These are phyloP conservation scores for Claviceps fusiformis DNA, from an alignment of 2,329 filamentous ascomycete genomes.

Conservation along the genomic window DNA sequence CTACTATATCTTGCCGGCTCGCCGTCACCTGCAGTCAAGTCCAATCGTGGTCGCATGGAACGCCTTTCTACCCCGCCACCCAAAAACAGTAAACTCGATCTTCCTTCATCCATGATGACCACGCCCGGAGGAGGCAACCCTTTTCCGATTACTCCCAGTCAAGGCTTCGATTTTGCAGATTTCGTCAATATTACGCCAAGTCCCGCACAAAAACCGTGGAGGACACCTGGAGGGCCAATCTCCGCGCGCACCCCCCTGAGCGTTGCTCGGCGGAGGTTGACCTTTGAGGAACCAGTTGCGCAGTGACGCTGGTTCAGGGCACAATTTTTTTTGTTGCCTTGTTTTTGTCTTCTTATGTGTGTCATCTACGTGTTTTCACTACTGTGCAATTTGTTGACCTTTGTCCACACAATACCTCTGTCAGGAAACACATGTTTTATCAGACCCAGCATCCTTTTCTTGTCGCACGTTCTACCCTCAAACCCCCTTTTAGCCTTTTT, in stretches of 20 bases:
- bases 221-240: conserved; percentile 54
- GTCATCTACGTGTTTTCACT: neutral
- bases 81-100: conserved; percentile 50
- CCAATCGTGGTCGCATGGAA: conserved; percentile 38
- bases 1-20: conserved; percentile 80
- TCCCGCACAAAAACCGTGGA: conserved; percentile 81
- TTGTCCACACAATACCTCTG: neutral
- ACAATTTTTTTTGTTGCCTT: neutral
- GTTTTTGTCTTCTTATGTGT: neutral
- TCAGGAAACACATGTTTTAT: neutral
- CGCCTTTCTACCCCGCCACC: conserved; percentile 66
- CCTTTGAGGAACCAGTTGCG: conserved; percentile 56
- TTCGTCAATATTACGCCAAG: conserved; percentile 97
- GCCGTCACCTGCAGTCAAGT: conserved; percentile 64
- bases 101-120: conserved; percentile 80
- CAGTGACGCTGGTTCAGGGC: conserved; percentile 5
- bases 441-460: neutral
- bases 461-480: neutral
- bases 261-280: conserved; percentile 61
- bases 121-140: conserved; percentile 61
- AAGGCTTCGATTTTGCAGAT: conserved; percentile 83
- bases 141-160: conserved; percentile 65
- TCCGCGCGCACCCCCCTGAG: conserved; percentile 44
- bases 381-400: neutral
- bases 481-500: neutral